Percentiles rank a stretch among this genome's conserved stretches.
These are phyloP conservation scores for Scutellaria minor DNA, from an alignment of 257 asterid species.

Conservation along the genomic window DNA sequence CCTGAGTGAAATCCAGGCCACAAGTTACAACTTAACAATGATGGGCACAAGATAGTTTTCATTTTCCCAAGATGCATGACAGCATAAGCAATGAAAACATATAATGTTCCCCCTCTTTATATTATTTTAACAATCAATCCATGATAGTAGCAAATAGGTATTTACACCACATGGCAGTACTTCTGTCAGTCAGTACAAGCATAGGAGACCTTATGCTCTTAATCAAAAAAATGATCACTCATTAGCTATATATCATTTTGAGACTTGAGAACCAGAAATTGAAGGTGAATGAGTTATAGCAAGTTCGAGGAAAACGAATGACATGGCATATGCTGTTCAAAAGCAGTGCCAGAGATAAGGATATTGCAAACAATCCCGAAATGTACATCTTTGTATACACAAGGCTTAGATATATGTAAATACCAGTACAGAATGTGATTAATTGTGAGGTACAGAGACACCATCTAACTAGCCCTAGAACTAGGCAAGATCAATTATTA, in stretches of 20 bases:
- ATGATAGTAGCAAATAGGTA: slow-evolving; percentile 27
- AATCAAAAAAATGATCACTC: slow-evolving; percentile 22
- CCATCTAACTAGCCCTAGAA: slow-evolving; percentile 6
- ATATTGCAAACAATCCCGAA: slow-evolving; percentile 10
- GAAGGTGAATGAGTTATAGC: not conserved
- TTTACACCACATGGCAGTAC: slow-evolving; percentile 25
- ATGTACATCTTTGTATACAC: slow-evolving; percentile 2
- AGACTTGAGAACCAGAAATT: slow-evolving; percentile 5
- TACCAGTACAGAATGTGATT: slow-evolving; percentile 6
- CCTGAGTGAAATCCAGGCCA: slow-evolving; percentile 23
- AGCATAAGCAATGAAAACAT: slow-evolving; percentile 30
- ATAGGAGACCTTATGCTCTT: slow-evolving; percentile 14
- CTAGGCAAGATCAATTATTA: slow-evolving; percentile 20
- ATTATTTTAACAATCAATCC: slow-evolving; percentile 28
- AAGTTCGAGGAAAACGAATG: slow-evolving; percentile 5
- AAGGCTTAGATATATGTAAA: not conserved
- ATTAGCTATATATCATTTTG: slow-evolving; percentile 12
- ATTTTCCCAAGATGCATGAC: slow-evolving; percentile 34
- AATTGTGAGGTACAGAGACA: not conserved
- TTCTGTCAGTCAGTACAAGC: slow-evolving; percentile 17
- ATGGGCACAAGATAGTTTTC: slow-evolving; percentile 12
- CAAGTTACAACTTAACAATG: slow-evolving; percentile 27
- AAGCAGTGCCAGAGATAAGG: slow-evolving; percentile 26
- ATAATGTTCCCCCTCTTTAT: slow-evolving; percentile 33
- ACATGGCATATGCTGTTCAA: not conserved